These are phyloP conservation scores for Schizochytrium sp. DNA, from an alignment of 108 stramenopile species.

Conservation along the genomic window DNA sequence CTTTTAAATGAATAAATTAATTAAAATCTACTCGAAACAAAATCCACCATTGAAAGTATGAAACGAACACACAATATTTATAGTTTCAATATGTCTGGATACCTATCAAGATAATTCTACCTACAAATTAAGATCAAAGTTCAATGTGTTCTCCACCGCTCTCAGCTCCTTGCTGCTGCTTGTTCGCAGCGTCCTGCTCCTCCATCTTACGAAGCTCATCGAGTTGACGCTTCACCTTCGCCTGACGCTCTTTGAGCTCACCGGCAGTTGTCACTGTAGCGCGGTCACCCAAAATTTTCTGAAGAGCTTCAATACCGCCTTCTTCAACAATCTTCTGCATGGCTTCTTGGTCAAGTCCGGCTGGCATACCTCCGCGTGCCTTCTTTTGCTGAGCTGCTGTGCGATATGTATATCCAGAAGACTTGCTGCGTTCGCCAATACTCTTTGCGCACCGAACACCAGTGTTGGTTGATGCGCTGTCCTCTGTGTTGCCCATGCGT, in stretches of 20 bases:
- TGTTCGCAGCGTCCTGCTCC: background rate
- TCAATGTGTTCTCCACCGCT: slow-evolving; percentile 35
- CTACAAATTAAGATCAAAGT: background rate
- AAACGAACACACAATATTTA: background rate
- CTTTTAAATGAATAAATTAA: too few species aligned
- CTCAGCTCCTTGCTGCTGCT: background rate
- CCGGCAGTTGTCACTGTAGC: slow-evolving; percentile 54
- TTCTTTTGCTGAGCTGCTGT: background rate
- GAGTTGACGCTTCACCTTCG: background rate
- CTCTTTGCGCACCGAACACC: slow-evolving; percentile 65
- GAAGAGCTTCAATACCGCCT: slow-evolving; percentile 40
- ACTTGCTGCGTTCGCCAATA: background rate
- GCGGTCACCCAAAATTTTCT: slow-evolving; percentile 37
- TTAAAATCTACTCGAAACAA: too few species aligned
- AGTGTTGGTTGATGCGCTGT: slow-evolving; percentile 65
- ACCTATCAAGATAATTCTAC: background rate
- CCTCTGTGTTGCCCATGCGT: slow-evolving; percentile 63
- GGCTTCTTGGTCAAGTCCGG: slow-evolving; percentile 21
- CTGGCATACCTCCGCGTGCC: background rate
- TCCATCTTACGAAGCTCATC: slow-evolving; percentile 12
- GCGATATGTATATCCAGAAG: background rate
- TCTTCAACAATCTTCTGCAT: slow-evolving; percentile 48
- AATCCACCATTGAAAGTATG: background rate
- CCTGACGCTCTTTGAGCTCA: slow-evolving; percentile 39
- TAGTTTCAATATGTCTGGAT: too few species aligned